Evolutionary conservation across 768 basidiomycete species (phyloP).

Genomic region (Calocybe cyanea): DNA sequence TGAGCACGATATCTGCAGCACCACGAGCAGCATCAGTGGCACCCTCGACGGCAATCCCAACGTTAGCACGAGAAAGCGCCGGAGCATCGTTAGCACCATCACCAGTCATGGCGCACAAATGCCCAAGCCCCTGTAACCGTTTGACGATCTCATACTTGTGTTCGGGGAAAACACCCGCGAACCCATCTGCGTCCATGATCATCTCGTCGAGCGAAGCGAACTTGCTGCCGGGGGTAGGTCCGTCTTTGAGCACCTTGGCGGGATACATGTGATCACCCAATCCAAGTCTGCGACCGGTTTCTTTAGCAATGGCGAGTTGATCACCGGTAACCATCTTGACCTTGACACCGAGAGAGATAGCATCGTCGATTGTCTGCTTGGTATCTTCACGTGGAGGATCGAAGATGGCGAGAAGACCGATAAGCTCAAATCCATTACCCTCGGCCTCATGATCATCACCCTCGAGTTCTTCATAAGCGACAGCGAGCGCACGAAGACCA

Average conservation of each 20-base stretch:
- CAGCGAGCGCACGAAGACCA: slow-evolving; percentile 96
- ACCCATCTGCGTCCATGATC: slow-evolving; percentile 99
- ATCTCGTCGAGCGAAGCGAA: slow-evolving; percentile 88
- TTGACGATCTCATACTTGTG: slow-evolving; percentile 99
- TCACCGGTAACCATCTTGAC: slow-evolving; percentile 99
- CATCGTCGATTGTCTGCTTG: slow-evolving; percentile 98
- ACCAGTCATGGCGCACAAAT: slow-evolving; percentile 98
- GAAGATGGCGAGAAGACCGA: slow-evolving; percentile 96
- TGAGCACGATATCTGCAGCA: slow-evolving; percentile 96
- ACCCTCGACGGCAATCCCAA: slow-evolving; percentile 99
- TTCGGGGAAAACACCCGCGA: slow-evolving; percentile 98
- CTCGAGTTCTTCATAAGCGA: slow-evolving; percentile 91
- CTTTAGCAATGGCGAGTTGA: slow-evolving; percentile 99
- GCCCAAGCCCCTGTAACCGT: slow-evolving; percentile 93
- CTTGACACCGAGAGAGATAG: slow-evolving; percentile 90
- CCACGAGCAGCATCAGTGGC: slow-evolving; percentile 98
- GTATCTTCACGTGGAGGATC: slow-evolving; percentile 98
- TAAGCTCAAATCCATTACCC: slow-evolving; percentile 96
- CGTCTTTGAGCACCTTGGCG: slow-evolving; percentile 97
- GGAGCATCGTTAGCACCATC: slow-evolving; percentile 99
- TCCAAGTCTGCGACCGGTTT: slow-evolving; percentile 96
- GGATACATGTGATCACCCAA: slow-evolving; percentile 99
- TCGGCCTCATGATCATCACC: slow-evolving; percentile 79
- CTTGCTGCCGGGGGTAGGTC: slow-evolving; percentile 83
- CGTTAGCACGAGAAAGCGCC: slow-evolving; percentile 95